These are phyloP conservation scores for Rutstroemia sp. DNA, from an alignment of 2,329 filamentous ascomycete genomes.

Conservation along the genomic window DNA sequence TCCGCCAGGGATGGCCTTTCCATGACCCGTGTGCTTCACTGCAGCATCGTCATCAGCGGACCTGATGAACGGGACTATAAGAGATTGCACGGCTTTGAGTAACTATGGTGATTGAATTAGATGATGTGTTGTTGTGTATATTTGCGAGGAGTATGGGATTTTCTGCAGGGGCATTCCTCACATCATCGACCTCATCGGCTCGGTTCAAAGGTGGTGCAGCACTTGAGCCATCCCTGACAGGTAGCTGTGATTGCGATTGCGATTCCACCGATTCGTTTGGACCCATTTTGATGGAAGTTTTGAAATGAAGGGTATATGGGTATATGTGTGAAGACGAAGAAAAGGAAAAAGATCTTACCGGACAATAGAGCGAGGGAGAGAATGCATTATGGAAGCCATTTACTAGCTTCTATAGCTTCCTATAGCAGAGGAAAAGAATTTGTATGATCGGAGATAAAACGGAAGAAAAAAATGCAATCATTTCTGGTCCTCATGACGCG, in stretches of 20 bases:
- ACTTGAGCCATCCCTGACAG: conserved; percentile 7
- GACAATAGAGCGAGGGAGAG: neutral
- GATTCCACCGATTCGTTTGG: neutral
- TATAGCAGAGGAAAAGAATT: neutral
- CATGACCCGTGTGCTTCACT: conserved; percentile 45
- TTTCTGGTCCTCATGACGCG: neutral
- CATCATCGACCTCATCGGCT: conserved; percentile 41
- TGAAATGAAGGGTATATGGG: neutral
- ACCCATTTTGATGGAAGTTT: neutral
- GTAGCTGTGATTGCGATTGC: neutral
- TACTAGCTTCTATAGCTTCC: too few species aligned
- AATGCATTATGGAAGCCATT: too few species aligned
- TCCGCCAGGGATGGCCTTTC: conserved; percentile 33
- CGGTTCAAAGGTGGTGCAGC: conserved; percentile 25
- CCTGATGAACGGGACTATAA: conserved; percentile 65
- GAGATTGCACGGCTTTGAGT: conserved; percentile 56
- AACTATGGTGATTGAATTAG: conserved; percentile 42
- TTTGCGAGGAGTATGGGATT: neutral
- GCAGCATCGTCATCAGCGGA: conserved; percentile 59
- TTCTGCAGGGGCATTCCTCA: conserved; percentile 26
- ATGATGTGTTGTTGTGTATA: conserved; percentile 4
- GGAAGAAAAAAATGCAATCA: too few species aligned
- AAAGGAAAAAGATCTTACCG: neutral
- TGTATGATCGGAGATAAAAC: too few species aligned
- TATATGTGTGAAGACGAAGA: neutral